Evolutionary conservation across 441 rosid genomes (phyloP).

Genomic region (Gossypium davidsonii): DNA sequence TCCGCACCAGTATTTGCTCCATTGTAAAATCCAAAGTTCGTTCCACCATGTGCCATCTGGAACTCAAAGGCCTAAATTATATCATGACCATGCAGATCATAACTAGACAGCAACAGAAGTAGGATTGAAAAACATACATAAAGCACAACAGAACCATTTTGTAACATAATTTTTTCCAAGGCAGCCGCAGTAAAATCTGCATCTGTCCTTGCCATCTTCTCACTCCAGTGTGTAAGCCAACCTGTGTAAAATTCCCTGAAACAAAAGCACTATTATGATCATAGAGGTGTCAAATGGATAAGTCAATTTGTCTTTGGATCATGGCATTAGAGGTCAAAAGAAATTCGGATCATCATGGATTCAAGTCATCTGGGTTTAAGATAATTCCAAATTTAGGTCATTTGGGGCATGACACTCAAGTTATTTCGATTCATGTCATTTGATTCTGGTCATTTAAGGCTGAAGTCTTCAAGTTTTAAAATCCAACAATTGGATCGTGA

Average conservation of each 20-base stretch:
- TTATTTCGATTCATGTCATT: neutral
- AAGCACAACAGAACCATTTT: conserved; percentile 86
- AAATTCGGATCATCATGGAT: neutral
- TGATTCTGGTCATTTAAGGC: neutral
- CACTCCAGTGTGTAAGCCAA: conserved; percentile 98
- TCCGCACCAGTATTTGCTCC: conserved; percentile 80
- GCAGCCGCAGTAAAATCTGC: conserved; percentile 64
- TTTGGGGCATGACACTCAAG: neutral
- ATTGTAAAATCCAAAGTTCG: conserved; percentile 89
- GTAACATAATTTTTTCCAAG: conserved; percentile 66
- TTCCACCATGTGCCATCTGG: conserved; percentile 99
- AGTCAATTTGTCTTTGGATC: neutral
- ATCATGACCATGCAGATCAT: conserved; percentile 9
- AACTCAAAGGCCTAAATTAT: conserved; percentile 14
- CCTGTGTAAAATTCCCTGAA: conserved; percentile 94
- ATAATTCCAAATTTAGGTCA: neutral
- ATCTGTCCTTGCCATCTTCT: conserved; percentile 59
- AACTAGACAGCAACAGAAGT: conserved; percentile 11
- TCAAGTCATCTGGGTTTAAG: neutral
- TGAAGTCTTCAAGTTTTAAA: neutral
- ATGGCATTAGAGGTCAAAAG: neutral
- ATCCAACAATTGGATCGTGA: neutral
- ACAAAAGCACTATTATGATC: conserved; percentile 6
- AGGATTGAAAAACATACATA: conserved; percentile 48
- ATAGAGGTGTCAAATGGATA: neutral